Evolutionary conservation across 306 rosid genomes (phyloP).

Genomic region (Pyrus bretschneideri): DNA sequence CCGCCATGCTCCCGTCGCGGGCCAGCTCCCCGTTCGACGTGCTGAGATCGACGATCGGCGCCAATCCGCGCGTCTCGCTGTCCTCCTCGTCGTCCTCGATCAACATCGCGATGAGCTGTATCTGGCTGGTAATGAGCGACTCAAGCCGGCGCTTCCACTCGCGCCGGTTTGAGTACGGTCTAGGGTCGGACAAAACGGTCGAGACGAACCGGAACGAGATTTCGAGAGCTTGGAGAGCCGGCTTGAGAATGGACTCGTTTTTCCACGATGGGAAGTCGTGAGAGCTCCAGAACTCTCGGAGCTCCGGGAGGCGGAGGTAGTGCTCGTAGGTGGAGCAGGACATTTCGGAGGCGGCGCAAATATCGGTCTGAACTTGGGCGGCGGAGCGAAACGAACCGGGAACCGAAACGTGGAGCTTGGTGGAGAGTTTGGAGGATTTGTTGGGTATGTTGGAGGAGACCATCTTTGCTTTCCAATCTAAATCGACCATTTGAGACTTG

Average conservation of each 20-base stretch:
- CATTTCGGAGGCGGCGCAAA: slow-evolving; percentile 41
- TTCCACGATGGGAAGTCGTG: slow-evolving; percentile 56
- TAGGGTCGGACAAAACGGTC: slow-evolving; percentile 55
- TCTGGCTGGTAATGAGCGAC: slow-evolving; percentile 45
- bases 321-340: slow-evolving; percentile 60
- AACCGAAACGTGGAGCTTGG: slow-evolving; percentile 25
- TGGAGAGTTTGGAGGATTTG: slow-evolving; percentile 55
- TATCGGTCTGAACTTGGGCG: slow-evolving; percentile 29
- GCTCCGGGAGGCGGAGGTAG: slow-evolving; percentile 65
- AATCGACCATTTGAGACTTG: slow-evolving; percentile 50
- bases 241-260: slow-evolving; percentile 62
- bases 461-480: slow-evolving; percentile 66
- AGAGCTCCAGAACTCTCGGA: slow-evolving; percentile 53
- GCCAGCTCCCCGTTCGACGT: slow-evolving; percentile 26
- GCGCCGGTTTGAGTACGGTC: slow-evolving; percentile 58
- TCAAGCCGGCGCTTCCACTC: slow-evolving; percentile 68
- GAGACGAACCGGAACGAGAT: slow-evolving; percentile 71
- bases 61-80: slow-evolving; percentile 37
- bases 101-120: slow-evolving; percentile 52
- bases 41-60: slow-evolving; percentile 46
- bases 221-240: slow-evolving; percentile 70
- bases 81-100: slow-evolving; percentile 63
- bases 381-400: slow-evolving; percentile 32
- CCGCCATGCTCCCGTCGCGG: slow-evolving; percentile 43
- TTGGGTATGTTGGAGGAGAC: slow-evolving; percentile 38